Evolutionary conservation across 2,329 filamentous ascomycete species (phyloP), one percentile per base, ranked within the genome.

Genomic region (Diaporthe nobilis): DNA sequence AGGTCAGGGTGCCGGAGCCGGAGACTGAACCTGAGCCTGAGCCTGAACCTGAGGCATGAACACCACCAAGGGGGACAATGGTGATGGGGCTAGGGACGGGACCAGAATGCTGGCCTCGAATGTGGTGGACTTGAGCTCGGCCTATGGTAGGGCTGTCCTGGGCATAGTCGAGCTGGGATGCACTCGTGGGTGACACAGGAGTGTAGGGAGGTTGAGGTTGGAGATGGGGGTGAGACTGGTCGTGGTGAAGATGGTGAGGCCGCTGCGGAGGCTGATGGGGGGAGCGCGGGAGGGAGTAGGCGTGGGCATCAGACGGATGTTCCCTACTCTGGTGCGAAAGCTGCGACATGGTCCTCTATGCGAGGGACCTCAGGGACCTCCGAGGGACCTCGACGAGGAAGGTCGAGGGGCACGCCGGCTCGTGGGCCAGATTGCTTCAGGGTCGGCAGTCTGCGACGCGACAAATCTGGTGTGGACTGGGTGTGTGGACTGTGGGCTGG

Each of bases 341-440:
- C 84, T 89, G 88, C 84, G 88, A 88, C 88, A 89, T 89, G 85
- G 84, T 87, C 83, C 83, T 82, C 85, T 84, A 85, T 85, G 84
- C 84, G 80, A 75, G 49, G 60, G 53, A 68, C 61, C 61, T 67
- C 42, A 67, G 61, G 61, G 78, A 42, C 47, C 58, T 51, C 60
- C 37, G 47, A 70, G n/a, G 65, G 65, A 49, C 55, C n/a, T 51
- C 58, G 49, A 49, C 20, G 47, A 58, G 60, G 63, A 39, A 47
- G 61, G 57, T 55, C 71, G 74, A 70, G 49, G 73, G 73, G n/a
- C 4, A 65, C 44, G 67, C 42, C 74, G 47, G 58, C 37, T 49
- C 71, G 71, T 73, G 58, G 71, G 58, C 71, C 71, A 65, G 65
- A 67, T 65, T 65, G 51, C 68, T 60, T 71, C 55, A 44, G 65